Base-by-base conservation (phyloP, 768 basidiomycete species). In the Pisolithus orientalis region DNA sequence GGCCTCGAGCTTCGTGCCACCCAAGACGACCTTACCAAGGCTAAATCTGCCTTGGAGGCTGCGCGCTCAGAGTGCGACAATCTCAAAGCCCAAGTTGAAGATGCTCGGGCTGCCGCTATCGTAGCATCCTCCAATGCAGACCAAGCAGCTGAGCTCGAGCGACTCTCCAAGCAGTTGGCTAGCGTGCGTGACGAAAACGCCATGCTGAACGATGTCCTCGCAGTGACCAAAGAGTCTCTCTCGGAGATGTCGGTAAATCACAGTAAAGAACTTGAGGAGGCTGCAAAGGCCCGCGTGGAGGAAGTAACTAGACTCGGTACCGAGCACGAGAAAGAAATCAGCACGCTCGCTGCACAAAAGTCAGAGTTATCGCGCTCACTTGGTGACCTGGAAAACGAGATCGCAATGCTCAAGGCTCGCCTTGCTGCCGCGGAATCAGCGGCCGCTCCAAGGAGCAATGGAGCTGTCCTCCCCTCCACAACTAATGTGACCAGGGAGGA, bases 1-100 rank as follows among this genome's bases (percentile, higher is more conserved):
- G 80, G 71, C 51, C 70, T 91, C 29, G 88, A 92, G 58, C 78
- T 93, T 40, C 90, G 85, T 61, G 91, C 90, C 13, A 90, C 91
- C 0, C 82, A 85, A 61, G 90, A 93, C 55, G 90, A 92, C 64
- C 81, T 94, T 34, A 62, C 75, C 3, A 92, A 90, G 72, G 76
- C 86, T 5, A 92, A 93, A 65, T 63, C 78, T 1, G 69, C 79
- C 25, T 61, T 84, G 7, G 76, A 83, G 17, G 54, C 77, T 6
- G 71, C 80, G 29, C 74, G 74, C 28, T 62, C 72, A 3, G 86
- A 90, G 57, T 66, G 81, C 6, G 79, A 80, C 52, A 72, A 56
- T 16, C 68, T 90, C 38, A 80, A 75, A 44, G 66, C 75, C 17
- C 86, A 91, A 62, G 75, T 86, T 17, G 85, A 88, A 59, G 79